Base-by-base conservation (phyloP, 768 basidiomycete genomes). In the Hortiboletus campestris region DNA sequence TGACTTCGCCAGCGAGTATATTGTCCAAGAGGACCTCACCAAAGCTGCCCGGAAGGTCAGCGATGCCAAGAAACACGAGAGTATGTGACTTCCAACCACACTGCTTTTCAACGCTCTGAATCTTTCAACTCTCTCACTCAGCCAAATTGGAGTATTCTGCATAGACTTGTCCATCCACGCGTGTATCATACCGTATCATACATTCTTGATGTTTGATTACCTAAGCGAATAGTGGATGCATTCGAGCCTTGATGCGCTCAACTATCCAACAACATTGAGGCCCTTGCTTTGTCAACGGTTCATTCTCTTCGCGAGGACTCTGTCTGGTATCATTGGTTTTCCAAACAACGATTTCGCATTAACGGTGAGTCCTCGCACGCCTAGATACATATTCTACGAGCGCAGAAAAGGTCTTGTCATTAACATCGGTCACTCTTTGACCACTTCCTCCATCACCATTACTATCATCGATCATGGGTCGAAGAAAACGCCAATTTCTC, bases 31-130 rank as follows among this genome's bases (percentile, higher is more conserved):
- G 67, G 96, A 99, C 74, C 77, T 97, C 53, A 92, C 89, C 57
- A 98, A 98, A 76, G 96, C 96, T 17, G 93, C 91, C 39, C 81
- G 97, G 61, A 99, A 99, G 71, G 87, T 98, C 19, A 84, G 86
- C 40, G 96, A 98, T 65, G 91, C 94, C 16, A 98, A 98, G 85
- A 98, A 98, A 72, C 95, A 97, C 65, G 94, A 98, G 77, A 91
- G 91, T 91, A 67, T 75, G 90, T 78, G 14, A n/a, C 17, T 25
- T 22, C 1, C 31, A 9, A 42, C 5, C 9, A 17, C 32, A 20
- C 10, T 41, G 2, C 3, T 40, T 34, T 49, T 48, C n/a, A 12
- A 48, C 17, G 11, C 12, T 39, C 42, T 69, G 13, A 60, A 2
- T 6, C 1, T 12, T 6, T 13, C 3, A 16, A 32, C 12, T 40